These are phyloP conservation scores for Moesziomyces sp. DNA, from an alignment of 1,284 basidiomycete species.

Conservation along the genomic window DNA sequence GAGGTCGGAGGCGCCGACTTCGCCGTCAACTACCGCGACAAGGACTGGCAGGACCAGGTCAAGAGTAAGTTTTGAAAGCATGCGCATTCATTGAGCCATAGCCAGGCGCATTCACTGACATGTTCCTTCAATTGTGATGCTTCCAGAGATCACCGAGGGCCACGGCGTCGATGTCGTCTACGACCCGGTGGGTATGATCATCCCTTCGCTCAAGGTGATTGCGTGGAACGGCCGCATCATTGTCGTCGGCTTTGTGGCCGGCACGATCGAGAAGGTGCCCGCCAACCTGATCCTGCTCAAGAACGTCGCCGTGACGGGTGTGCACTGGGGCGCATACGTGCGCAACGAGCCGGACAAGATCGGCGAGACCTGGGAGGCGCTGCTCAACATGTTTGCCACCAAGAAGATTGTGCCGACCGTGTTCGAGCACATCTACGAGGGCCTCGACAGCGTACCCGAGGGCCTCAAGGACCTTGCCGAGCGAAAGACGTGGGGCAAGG, in stretches of 20 bases:
- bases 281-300: slow-evolving; percentile 89
- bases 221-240: slow-evolving; percentile 92
- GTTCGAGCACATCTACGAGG: slow-evolving; percentile 79
- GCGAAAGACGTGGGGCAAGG: slow-evolving; percentile 93
- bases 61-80: slow-evolving; percentile 35
- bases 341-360: slow-evolving; percentile 76
- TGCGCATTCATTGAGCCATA: not conserved
- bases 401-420: slow-evolving; percentile 78
- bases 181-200: slow-evolving; percentile 62
- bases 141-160: slow-evolving; percentile 51
- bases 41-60: slow-evolving; percentile 61
- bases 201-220: slow-evolving; percentile 70
- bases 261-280: slow-evolving; percentile 62
- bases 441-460: slow-evolving; percentile 76
- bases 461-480: slow-evolving; percentile 73
- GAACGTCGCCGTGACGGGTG: slow-evolving; percentile 73
- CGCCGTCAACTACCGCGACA: slow-evolving; percentile 61
- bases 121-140: too few species aligned
- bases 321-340: slow-evolving; percentile 57
- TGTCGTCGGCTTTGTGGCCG: slow-evolving; percentile 77
- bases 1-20: slow-evolving; percentile 56
- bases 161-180: slow-evolving; percentile 72
- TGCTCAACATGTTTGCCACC: slow-evolving; percentile 79
- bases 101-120: not conserved
- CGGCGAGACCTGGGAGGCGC: slow-evolving; percentile 77